Evolutionary conservation across 192 early-diverging fungal genomes (phyloP), one percentile per base, ranked within the genome.

Genomic region (Linnemannia hyalina): DNA sequence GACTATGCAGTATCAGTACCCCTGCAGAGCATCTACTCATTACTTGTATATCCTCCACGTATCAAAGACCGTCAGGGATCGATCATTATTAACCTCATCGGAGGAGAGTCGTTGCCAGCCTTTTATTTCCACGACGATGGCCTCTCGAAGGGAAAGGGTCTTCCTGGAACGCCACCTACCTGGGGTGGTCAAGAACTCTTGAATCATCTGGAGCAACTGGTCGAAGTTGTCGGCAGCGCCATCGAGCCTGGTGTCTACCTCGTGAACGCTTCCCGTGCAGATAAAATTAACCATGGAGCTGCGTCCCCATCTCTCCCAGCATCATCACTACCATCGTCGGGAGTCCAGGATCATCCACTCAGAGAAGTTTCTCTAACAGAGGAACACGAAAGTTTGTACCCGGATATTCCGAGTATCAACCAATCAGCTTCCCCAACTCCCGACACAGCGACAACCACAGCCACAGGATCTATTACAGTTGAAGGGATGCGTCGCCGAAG

Each of bases 81-180:
- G 7, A 80, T 95, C 3, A 89, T 95, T 41, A 72, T 95, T 18
- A 95, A 95, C 65, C 77, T 95, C 73, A 88, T 88, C 11, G 91
- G 92, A 49, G 94, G 94, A 10, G 92, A 89, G 41, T 93, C 94
- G 2, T 73, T 90, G 3, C 91, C 93, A 7, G 93, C 95, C 1
- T 90, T 96, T 77, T 95, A 92, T 90, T 96, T 96, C 81, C 95
- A 95, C 65, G 94, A 96, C 71, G 94, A 95, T 49, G 94, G 74
- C 32, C 22, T 77, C 87, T 54, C 90, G 80, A 74, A 93, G 91
- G 90, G 90, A 88, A 75, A 77, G 90, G 73, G 84, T 87, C 60
- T 72, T 38, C 44, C 68, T 8, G 73, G 73, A 73, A 76, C 68
- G 5, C 75, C 78, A 57, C 76, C 81, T 4, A 26, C 82, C 35